Evolutionary conservation across 2,329 filamentous ascomycete genomes (phyloP), one percentile per base, ranked within the genome.

Genomic region (Fusarium pseudoanthophilum): DNA sequence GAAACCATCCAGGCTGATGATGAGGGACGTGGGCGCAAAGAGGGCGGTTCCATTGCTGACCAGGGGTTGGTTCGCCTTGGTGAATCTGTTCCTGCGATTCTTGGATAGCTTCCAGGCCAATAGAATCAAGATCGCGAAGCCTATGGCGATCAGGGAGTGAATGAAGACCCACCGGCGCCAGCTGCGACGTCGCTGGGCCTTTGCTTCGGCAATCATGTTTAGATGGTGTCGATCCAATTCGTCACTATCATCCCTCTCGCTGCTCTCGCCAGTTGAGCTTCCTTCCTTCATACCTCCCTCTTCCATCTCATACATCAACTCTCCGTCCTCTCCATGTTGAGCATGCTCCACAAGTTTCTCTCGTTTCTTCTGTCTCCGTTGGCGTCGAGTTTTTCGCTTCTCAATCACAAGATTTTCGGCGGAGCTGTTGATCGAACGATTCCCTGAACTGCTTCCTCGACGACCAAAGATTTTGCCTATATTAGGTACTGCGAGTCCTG

Each of bases 1-100:
- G 84, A 99, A 98, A 7, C 96, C 96, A 82, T 99, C 96, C 24
- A 99, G 87, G 51, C 95, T 98, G 79, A 99, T 93, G 60, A 98
- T 87, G 67, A 99, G 92, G 4, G 96, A 98, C 1, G 96, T 99
- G 2, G 95, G 95, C 15, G 91, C 92, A 80, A 98, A 99, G 9
- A 94, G 84, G 4, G 95, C 93, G 0, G 95, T 97, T 60, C 96
- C 96, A 80, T 99, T 99, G 84, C 87, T 92, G 68, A 88, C 78
- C 28, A 88, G 75, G 34, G 81, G 72, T 42, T 70, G 75, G 48
- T 80, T 77, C 20, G 69, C 64, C 51, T 80, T 77, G 16, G 69
- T 63, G 24, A 73, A 69, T 2, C 72, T 74, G 20, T 77, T 80
- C 67, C 83, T 85, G 58, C 83, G 84, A 67, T 83, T 82, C 45